phyloP scores from a whole-genome alignment of 345 rosid species.

The Citrus reticulata region DNA sequence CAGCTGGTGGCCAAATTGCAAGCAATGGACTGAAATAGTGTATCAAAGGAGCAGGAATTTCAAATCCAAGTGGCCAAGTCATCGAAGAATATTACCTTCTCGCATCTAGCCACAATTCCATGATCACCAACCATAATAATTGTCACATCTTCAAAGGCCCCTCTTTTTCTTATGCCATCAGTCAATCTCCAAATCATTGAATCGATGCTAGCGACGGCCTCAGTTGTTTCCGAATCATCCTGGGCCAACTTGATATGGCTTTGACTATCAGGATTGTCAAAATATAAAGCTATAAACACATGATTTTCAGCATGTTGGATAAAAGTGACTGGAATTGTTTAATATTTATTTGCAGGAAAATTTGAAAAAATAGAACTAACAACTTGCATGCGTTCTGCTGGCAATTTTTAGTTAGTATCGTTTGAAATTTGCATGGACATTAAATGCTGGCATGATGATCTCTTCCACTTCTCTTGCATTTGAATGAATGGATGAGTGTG shows the following conservation, averaged over 20 bases:
- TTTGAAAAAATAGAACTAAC: too few species aligned
- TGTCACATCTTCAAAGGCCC: constrained; percentile 75
- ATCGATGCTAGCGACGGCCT: constrained; percentile 73
- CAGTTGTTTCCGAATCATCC: constrained; percentile 73
- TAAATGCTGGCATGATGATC: too few species aligned
- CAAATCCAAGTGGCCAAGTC: constrained; percentile 69
- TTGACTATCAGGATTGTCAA: constrained; percentile 96
- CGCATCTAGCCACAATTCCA: constrained; percentile 95
- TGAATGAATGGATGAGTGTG: too few species aligned
- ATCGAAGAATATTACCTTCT: constrained; percentile 60
- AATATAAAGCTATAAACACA: constrained; percentile 71
- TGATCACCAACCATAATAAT: constrained; percentile 93
- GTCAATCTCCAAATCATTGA: constrained; percentile 69
- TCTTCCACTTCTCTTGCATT: too few species aligned
- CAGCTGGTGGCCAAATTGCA: constrained; percentile 65
- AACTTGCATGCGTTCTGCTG: too few species aligned
- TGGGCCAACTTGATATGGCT: constrained; percentile 81
- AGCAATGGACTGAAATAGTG: constrained; percentile 65
- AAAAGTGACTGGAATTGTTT: too few species aligned
- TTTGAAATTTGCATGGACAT: too few species aligned
- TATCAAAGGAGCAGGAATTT: constrained; percentile 62
- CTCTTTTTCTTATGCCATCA: constrained; percentile 70
- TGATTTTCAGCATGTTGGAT: constrained; percentile 42
- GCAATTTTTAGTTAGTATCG: too few species aligned
- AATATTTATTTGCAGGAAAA: too few species aligned